Evolutionary conservation across 2,329 filamentous ascomycete genomes (phyloP).

Genomic region (Trichoderma hamatum): DNA sequence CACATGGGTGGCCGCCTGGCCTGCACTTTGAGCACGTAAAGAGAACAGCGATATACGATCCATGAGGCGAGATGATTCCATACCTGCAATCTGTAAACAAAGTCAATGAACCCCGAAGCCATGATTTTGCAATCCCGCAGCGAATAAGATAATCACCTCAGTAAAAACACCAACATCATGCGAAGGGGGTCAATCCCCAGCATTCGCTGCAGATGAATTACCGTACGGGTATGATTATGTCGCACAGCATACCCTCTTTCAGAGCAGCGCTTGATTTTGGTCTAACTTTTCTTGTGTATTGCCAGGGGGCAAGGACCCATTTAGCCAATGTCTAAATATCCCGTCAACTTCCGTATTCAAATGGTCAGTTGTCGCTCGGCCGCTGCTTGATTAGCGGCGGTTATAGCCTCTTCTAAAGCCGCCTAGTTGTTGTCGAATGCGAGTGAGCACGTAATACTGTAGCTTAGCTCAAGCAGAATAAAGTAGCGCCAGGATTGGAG

Average conservation of each 20-base stretch:
- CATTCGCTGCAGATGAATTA: not conserved
- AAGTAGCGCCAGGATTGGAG: not conserved
- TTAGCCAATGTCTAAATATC: not conserved
- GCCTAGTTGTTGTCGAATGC: not conserved
- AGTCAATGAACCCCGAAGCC: not conserved
- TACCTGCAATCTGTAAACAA: not conserved
- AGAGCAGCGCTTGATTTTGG: not conserved
- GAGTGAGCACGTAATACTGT: not conserved
- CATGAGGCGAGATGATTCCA: not conserved
- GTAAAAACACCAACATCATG: not conserved
- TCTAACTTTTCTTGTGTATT: not conserved
- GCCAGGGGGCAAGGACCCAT: not conserved
- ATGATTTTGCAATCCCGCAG: not conserved
- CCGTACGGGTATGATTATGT: not conserved
- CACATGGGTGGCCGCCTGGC: not conserved
- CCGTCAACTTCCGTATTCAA: constrained; percentile 6
- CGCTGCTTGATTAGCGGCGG: constrained; percentile 11
- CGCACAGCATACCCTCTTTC: constrained; percentile 9
- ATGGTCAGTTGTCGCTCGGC: not conserved
- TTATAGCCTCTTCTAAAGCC: constrained; percentile 15
- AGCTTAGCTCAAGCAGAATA: not conserved
- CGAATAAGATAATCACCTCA: not conserved
- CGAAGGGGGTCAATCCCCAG: not conserved
- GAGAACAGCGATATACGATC: not conserved
- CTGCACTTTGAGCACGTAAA: not conserved